These are phyloP conservation scores for Saccharomyces mikatae DNA, from an alignment of 805 yeast genomes.

Conservation along the genomic window DNA sequence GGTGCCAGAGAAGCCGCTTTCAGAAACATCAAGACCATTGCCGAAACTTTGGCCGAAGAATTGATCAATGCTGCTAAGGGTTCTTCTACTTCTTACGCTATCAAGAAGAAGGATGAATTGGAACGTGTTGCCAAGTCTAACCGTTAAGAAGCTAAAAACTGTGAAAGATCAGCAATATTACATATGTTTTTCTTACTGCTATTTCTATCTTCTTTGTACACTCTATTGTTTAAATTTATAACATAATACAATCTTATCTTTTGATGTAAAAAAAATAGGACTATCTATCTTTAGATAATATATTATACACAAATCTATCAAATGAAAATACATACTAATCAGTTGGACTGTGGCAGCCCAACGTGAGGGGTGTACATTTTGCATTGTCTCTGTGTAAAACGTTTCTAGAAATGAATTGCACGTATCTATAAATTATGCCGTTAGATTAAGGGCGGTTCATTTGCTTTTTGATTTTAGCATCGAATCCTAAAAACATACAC, in stretches of 20 bases:
- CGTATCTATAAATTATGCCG: not conserved
- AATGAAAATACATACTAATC: not conserved
- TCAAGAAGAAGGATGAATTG: slow-evolving; percentile 99
- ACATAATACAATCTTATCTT: slow-evolving; percentile 7
- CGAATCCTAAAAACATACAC: slow-evolving; percentile 29
- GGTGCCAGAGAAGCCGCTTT: slow-evolving; percentile 99
- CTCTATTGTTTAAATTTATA: slow-evolving; percentile 15
- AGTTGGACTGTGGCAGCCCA: no score
- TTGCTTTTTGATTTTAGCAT: slow-evolving; percentile 22
- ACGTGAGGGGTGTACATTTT: not conserved
- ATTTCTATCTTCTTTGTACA: slow-evolving; percentile 19
- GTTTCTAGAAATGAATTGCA: not conserved
- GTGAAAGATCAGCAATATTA: slow-evolving; percentile 3
- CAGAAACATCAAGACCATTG: slow-evolving; percentile 99
- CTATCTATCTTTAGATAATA: not conserved
- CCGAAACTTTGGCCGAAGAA: slow-evolving; percentile 99
- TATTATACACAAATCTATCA: not conserved
- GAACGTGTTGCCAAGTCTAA: slow-evolving; percentile 99
- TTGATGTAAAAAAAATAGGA: not conserved
- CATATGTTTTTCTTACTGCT: slow-evolving; percentile 9
- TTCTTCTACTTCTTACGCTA: slow-evolving; percentile 99
- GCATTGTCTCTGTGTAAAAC: not conserved
- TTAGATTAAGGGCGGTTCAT: slow-evolving; percentile 3
- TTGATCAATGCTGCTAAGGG: slow-evolving; percentile 99
- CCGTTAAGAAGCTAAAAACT: slow-evolving; percentile 61